phyloP scores from a whole-genome alignment of 2,329 filamentous ascomycete species.

The Claviceps maximensis region DNA sequence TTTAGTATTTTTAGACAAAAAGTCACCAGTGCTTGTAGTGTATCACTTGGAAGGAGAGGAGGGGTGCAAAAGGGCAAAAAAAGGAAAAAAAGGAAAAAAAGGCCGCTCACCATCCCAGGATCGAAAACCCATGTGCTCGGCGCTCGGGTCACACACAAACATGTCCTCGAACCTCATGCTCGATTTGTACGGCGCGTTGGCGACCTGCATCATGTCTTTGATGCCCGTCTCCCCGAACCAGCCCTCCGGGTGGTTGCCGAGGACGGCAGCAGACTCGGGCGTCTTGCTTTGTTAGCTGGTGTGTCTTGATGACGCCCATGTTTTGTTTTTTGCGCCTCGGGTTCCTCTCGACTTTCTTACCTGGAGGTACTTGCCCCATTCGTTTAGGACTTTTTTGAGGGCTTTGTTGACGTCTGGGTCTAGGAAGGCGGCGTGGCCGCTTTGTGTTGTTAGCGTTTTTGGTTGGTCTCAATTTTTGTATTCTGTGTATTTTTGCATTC shows the following conservation, averaged over 20 bases:
- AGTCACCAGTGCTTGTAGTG: no score
- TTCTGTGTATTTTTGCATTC: no score
- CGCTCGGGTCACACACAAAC: constrained; percentile 43
- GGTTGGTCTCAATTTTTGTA: no score
- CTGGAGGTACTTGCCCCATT: constrained; percentile 41
- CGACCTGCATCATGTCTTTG: constrained; percentile 36
- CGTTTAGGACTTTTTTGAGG: constrained; percentile 41
- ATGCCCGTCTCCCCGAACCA: constrained; percentile 42
- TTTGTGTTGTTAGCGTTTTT: constrained; percentile 9
- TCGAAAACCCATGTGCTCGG: constrained; percentile 43
- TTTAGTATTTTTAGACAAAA: no score
- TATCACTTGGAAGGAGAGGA: no score
- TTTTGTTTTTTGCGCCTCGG: background rate
- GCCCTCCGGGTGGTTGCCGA: constrained; percentile 29
- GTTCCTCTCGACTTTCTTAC: constrained; percentile 13
- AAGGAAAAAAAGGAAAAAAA: background rate
- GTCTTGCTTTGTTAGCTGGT: constrained; percentile 20
- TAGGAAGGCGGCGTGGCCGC: constrained; percentile 38
- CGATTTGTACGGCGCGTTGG: constrained; percentile 31
- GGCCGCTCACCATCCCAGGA: constrained; percentile 46
- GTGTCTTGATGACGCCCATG: no score
- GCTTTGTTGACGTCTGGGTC: constrained; percentile 41
- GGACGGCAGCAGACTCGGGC: constrained; percentile 39
- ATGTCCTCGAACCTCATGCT: constrained; percentile 42
- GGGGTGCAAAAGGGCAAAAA: background rate